A percentile compares a stretch with the other conserved stretches of the same genome.
Conservation (phyloP, 1,284 basidiomycete species). For the Malassezia globosa region DNA sequence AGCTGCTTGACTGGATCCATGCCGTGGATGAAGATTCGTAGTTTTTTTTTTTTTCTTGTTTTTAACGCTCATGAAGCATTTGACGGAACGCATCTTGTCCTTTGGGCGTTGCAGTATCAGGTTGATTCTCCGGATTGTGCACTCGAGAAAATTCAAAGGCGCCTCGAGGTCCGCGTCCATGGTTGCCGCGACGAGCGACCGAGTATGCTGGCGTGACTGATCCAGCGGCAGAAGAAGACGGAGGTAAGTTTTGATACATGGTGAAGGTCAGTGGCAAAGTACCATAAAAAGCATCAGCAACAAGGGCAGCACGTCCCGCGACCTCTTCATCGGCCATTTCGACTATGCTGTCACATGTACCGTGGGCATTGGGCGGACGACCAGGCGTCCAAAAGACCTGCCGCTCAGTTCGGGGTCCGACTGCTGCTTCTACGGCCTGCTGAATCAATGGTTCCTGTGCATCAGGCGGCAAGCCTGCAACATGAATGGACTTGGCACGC, state of each 20-base stretch:
- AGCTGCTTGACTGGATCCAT: constrained; percentile 8
- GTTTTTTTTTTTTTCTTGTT: constrained; percentile 1
- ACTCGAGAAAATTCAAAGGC: constrained; percentile 13
- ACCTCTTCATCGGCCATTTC: constrained; percentile 24
- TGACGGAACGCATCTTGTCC: constrained; percentile 29
- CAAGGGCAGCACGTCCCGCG: constrained; percentile 25
- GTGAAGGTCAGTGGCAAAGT: constrained; percentile 1
- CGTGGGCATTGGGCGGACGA: constrained; percentile 14
- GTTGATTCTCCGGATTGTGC: neutral
- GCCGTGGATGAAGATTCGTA: constrained; percentile 1
- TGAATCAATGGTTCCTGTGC: constrained; percentile 45
- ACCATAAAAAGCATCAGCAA: constrained; percentile 2
- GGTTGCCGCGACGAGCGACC: constrained; percentile 16
- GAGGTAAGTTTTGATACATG: neutral
- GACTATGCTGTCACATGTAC: constrained; percentile 21
- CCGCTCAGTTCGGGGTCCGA: constrained; percentile 24
- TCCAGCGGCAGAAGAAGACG: neutral
- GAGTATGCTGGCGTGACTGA: too few species aligned
- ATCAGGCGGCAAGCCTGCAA: constrained; percentile 28
- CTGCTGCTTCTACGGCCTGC: constrained; percentile 31
- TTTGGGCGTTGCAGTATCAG: constrained; percentile 8
- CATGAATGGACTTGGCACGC: constrained; percentile 21
- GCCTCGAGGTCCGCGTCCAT: constrained; percentile 17
- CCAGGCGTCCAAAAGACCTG: constrained; percentile 30
- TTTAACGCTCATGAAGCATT: constrained; percentile 18